Evolutionary conservation across 129 eudicot genomes (phyloP), one percentile per base, ranked within the genome.

Genomic region (Rutidosis leptorrhynchoides): DNA sequence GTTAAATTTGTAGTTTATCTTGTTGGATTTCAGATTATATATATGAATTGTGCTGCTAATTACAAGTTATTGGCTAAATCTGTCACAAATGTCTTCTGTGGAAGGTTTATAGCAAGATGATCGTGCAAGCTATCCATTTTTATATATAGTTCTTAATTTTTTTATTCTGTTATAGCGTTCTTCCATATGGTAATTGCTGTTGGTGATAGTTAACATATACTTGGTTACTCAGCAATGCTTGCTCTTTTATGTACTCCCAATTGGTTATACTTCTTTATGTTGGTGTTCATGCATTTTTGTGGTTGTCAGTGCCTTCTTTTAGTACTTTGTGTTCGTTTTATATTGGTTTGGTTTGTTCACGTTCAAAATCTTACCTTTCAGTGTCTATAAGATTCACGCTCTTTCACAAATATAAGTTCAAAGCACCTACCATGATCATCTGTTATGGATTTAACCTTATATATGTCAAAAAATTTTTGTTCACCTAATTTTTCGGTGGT

Each of bases 1-100:
- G 62, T 33, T 45, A 42, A 51, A 58, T 59, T 75, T 57, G 14
- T 29, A 7, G 4, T 49, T 33, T 23, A 43, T 65, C 28, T 68
- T 28, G 6, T 35, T 73, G 21, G 5, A 32, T 32, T 48, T 65
- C 33, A 15, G 23, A 46, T 46, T 3, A 15, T 54, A 22, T 29
- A 7, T 57, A 7, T 27, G 15, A 21, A 8, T 27, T 25, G 32
- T 58, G 32, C 70, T 24, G 33, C 35, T 53, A 16, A 45, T 57
- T 45, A 74, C 37, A 14, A 48, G 20, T 15, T 46, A 40, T n/a
- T 60, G 26, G 69, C n/a, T 11, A 43, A 17, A 8, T 46, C 3
- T 29, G 46, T 52, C 32, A 16, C 63, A 15, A 46, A 7, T 16
- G 19, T 46, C 20, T 15, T 46, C n/a, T 46, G 6, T 2, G 16